Evolutionary conservation across 164 flowering plant genomes (phyloP), one percentile per base, ranked within the genome.

Genomic region (Nymphaea colorata): DNA sequence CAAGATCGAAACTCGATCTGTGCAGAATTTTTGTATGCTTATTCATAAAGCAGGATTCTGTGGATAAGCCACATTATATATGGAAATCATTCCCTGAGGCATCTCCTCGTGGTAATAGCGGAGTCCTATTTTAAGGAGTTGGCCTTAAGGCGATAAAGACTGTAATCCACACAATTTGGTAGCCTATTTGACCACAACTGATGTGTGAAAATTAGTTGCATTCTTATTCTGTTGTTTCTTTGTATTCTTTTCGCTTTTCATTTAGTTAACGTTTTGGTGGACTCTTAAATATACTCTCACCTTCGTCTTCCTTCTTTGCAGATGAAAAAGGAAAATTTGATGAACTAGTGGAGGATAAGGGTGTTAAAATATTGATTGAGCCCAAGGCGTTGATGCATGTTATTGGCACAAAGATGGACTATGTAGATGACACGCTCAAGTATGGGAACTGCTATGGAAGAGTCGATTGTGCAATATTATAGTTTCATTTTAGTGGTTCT

Each of bases 351-450:
- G 96, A 93, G 77, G 96, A 93, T 71, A 84, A 88, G 70, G 97
- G 93, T 64, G 97, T 93, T 53, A 93, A 85, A 86, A 82, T 93
- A 66, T 55, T 93, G 76, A 80, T 93, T 67, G 98, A 93, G 74
- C 90, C 97, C 41, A 93, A 87, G 74, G 97, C 98, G 36, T 80
- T 87, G n/a, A 93, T 93, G 97, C 97, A 93, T 80, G 98, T 93
- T 11, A 84, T 93, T 53, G 98, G 98, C 69, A 91, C 97, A 42
- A 80, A 89, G 77, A 93, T 93, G 97, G 98, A 93, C 79, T 93
- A 91, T 77, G 83, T 89, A 8, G 96, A 93, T 69, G 93, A 91
- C 78, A 87, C 85, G 62, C 91, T 91, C 76, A 89, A 86, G 98
- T 91, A 75, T 2, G 74, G 53, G 43, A 11, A 36, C 16, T 71